Evolutionary conservation across 164 flowering plant species (phyloP).

Genomic region (Nymphaea thermarum): DNA sequence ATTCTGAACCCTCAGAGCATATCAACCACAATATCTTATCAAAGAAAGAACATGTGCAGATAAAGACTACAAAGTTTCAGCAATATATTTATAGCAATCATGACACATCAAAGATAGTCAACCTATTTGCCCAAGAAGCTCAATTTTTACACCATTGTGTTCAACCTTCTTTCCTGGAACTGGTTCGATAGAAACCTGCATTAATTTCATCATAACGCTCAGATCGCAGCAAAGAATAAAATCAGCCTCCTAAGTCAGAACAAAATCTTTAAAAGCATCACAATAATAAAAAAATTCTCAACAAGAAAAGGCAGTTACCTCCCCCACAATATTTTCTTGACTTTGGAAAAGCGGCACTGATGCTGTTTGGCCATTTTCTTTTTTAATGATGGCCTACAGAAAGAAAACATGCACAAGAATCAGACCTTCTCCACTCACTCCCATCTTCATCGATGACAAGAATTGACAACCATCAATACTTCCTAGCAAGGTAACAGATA

Average conservation of each 20-base stretch:
- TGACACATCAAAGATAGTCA: neutral
- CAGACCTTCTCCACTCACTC: neutral
- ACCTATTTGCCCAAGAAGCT: constrained; percentile 89
- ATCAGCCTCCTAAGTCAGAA: neutral
- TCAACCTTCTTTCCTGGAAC: constrained; percentile 92
- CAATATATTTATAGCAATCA: no score
- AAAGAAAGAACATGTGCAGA: no score
- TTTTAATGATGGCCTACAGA: constrained; percentile 61
- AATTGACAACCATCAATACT: neutral
- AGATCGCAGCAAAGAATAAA: neutral
- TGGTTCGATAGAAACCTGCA: constrained; percentile 77
- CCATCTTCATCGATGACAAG: neutral
- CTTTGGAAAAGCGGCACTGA: constrained; percentile 75
- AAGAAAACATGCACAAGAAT: neutral
- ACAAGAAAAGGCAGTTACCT: constrained; percentile 32
- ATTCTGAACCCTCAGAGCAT: no score
- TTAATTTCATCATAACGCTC: neutral
- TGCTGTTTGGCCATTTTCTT: constrained; percentile 73
- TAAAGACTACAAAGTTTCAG: no score
- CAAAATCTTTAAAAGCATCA: neutral
- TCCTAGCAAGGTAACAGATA: neutral
- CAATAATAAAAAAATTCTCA: neutral
- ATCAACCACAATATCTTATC: no score
- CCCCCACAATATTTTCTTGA: constrained; percentile 85
- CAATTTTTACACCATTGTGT: constrained; percentile 93